These are phyloP conservation scores for Shiraia sp. DNA, from an alignment of 2,329 filamentous ascomycete genomes.

Conservation along the genomic window DNA sequence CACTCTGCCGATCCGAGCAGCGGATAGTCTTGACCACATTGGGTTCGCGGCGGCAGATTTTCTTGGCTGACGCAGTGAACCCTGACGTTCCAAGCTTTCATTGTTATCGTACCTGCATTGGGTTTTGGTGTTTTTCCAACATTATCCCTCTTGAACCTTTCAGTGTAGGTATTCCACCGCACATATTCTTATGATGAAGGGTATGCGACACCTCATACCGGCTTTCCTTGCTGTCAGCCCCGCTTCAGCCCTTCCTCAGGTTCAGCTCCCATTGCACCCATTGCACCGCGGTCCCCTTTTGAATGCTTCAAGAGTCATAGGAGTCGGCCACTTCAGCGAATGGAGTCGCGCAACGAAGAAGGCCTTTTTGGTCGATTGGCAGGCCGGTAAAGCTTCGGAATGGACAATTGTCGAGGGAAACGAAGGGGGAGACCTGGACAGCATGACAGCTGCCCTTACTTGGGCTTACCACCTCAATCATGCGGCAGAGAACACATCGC, in stretches of 20 bases:
- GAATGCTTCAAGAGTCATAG: slow-evolving; percentile 21
- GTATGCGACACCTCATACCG: slow-evolving; percentile 13
- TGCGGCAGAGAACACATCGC: slow-evolving; percentile 47
- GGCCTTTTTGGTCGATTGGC: slow-evolving; percentile 53
- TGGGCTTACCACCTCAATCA: slow-evolving; percentile 56
- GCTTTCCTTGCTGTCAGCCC: slow-evolving; percentile 15
- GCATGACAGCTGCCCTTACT: slow-evolving; percentile 50
- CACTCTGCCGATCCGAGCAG: no score
- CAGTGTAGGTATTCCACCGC: no score
- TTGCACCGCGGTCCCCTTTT: slow-evolving; percentile 16
- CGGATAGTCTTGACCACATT: no score
- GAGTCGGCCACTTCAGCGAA: slow-evolving; percentile 55
- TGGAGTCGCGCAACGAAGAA: slow-evolving; percentile 54
- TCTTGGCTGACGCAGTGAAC: no score
- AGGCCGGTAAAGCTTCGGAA: slow-evolving; percentile 46
- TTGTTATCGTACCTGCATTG: no score
- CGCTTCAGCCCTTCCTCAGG: slow-evolving; percentile 20
- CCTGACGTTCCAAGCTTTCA: no score
- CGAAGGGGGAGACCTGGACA: slow-evolving; percentile 51
- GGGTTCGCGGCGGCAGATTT: no score
- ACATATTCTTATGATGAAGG: slow-evolving; percentile 18
- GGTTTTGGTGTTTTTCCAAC: no score
- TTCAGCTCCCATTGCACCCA: slow-evolving; percentile 19
- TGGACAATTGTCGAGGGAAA: slow-evolving; percentile 55
- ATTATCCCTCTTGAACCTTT: no score